These are phyloP conservation scores for Wakefieldia striispora DNA, from an alignment of 768 basidiomycete genomes.

Conservation along the genomic window DNA sequence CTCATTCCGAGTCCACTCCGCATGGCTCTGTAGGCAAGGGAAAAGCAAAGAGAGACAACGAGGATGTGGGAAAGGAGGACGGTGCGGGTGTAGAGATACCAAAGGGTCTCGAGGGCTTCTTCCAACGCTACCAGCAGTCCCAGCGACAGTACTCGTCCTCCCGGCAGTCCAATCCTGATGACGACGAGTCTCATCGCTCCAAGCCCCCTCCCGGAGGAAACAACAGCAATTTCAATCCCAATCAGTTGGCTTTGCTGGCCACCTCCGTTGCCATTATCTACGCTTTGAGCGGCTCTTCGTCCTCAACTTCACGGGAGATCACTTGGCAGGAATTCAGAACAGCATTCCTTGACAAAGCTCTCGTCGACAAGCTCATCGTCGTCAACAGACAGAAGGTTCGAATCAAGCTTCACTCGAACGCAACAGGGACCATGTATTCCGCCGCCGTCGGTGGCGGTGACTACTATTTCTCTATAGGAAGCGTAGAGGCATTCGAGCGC, in stretches of 20 bases:
- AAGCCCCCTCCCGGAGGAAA: conserved; percentile 46
- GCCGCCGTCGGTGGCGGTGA: conserved; percentile 52
- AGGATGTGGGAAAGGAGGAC: conserved; percentile 32
- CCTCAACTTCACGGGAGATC: conserved; percentile 75
- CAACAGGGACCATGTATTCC: conserved; percentile 76
- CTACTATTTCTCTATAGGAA: conserved; percentile 96
- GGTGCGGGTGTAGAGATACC: conserved; percentile 44
- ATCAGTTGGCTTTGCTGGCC: conserved; percentile 58
- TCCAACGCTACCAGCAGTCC: conserved; percentile 58
- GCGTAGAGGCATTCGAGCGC: conserved; percentile 94
- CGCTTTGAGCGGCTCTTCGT: conserved; percentile 48
- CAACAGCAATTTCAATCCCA: conserved; percentile 52
- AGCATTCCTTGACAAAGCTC: conserved; percentile 93
- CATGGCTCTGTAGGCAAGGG: conserved; percentile 26
- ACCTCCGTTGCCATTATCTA: conserved; percentile 64
- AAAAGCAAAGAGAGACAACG: conserved; percentile 33
- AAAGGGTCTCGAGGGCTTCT: conserved; percentile 75
- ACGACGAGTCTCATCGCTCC: conserved; percentile 34
- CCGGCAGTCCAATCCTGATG: conserved; percentile 27
- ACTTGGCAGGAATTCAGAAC: conserved; percentile 99
- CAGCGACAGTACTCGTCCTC: conserved; percentile 31
- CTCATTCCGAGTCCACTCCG: conserved; percentile 27
- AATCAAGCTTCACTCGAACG: conserved; percentile 90
- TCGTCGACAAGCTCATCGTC: conserved; percentile 91
- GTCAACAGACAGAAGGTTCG: conserved; percentile 90